A percentile compares a stretch with the other conserved stretches of the same genome.
These are phyloP conservation scores for Pyronema domesticum DNA, from an alignment of 495 filamentous ascomycete species.

Conservation along the genomic window DNA sequence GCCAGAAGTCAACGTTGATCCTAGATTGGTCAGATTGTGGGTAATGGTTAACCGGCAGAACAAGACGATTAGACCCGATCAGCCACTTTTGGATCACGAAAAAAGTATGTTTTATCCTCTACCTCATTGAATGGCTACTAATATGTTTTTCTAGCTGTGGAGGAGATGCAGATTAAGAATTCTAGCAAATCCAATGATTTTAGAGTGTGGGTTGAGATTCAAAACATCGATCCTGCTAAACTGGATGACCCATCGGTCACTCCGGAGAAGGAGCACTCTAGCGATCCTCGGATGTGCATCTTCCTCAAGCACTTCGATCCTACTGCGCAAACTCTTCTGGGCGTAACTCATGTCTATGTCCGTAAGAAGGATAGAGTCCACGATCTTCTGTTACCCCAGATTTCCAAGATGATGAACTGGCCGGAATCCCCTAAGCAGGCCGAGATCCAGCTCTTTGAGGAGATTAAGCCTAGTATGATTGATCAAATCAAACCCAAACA, in stretches of 20 bases:
- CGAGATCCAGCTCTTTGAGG: constrained; percentile 29
- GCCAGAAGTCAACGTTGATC: constrained; percentile 34
- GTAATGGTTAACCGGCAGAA: constrained; percentile 98
- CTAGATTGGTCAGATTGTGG: constrained; percentile 63
- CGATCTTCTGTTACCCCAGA: constrained; percentile 55
- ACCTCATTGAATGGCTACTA: neutral
- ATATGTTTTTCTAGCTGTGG: neutral
- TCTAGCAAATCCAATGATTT: constrained; percentile 56
- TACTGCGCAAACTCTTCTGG: constrained; percentile 51
- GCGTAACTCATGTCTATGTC: constrained; percentile 68
- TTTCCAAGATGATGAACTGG: constrained; percentile 79
- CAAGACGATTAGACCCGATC: constrained; percentile 81
- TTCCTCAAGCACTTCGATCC: constrained; percentile 88
- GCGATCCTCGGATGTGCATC: constrained; percentile 48
- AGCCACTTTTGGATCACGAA: constrained; percentile 55
- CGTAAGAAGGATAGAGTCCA: constrained; percentile 69
- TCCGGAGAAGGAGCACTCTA: constrained; percentile 15
- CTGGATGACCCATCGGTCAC: neutral
- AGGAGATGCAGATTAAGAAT: constrained; percentile 28
- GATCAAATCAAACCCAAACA: constrained; percentile 82
- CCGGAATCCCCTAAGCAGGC: constrained; percentile 21
- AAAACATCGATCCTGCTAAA: constrained; percentile 29
- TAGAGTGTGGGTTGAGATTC: constrained; percentile 70
- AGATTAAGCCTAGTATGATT: constrained; percentile 96
- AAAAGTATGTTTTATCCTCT: constrained; percentile 32